A percentile compares a stretch with the other conserved stretches of the same genome.
phyloP scores from a whole-genome alignment of 2,329 filamentous ascomycete genomes.

The Huntiella omanensis region DNA sequence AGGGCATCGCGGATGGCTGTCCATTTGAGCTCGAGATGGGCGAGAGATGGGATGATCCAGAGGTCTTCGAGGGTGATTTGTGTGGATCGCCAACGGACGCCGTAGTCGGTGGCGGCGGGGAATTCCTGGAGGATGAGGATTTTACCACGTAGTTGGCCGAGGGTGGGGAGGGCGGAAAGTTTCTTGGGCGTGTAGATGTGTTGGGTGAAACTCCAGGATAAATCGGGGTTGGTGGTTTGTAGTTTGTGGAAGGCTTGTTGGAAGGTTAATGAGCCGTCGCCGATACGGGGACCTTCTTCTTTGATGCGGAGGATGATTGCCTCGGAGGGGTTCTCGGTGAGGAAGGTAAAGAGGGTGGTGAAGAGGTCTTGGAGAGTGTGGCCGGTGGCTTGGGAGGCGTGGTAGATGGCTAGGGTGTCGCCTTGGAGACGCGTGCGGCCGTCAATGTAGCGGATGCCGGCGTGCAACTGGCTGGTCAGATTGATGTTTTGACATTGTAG shows the following conservation, averaged over 20 bases:
- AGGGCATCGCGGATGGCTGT: slow-evolving; percentile 24
- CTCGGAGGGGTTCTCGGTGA: slow-evolving; percentile 26
- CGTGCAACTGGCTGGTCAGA: slow-evolving; percentile 24
- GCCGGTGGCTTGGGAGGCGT: slow-evolving; percentile 26
- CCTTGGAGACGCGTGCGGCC: slow-evolving; percentile 26
- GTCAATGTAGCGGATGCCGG: slow-evolving; percentile 31
- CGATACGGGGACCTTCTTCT: slow-evolving; percentile 22
- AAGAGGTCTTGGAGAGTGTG: slow-evolving; percentile 26
- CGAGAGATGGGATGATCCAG: slow-evolving; percentile 25
- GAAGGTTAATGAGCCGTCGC: slow-evolving; percentile 22
- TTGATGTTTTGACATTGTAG: slow-evolving; percentile 30
- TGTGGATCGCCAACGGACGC: slow-evolving; percentile 25
- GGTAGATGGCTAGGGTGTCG: slow-evolving; percentile 27
- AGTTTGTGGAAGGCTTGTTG: slow-evolving; percentile 27
- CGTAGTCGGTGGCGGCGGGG: slow-evolving; percentile 20
- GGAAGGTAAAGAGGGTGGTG: slow-evolving; percentile 25
- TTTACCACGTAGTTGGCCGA: slow-evolving; percentile 27
- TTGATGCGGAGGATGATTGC: slow-evolving; percentile 32
- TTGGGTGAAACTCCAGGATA: slow-evolving; percentile 17
- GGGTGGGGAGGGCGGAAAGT: slow-evolving; percentile 21
- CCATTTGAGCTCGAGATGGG: slow-evolving; percentile 29
- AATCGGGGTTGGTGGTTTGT: slow-evolving; percentile 18
- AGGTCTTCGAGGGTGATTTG: slow-evolving; percentile 29
- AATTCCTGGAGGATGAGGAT: slow-evolving; percentile 31
- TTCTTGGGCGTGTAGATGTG: slow-evolving; percentile 20